phyloP scores from a whole-genome alignment of 768 basidiomycete species.

The Collybiopsis luxurians region DNA sequence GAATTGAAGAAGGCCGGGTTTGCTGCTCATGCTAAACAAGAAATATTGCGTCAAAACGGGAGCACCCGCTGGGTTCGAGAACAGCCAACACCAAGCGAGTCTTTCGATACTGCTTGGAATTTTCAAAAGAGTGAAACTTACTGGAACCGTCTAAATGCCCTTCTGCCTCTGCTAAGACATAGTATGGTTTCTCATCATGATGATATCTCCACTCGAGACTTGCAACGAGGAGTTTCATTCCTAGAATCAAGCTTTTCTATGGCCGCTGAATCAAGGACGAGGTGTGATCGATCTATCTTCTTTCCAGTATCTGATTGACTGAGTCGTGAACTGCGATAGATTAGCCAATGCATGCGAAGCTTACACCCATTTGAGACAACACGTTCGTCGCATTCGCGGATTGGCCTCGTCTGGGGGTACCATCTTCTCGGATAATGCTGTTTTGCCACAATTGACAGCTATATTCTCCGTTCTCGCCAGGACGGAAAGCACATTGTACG shows the following conservation, averaged over 20 bases:
- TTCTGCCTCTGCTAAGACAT: conserved; percentile 64
- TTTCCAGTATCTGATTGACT: background rate
- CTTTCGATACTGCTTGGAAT: conserved; percentile 13
- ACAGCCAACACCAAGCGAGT: conserved; percentile 43
- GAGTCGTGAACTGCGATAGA: conserved; percentile 17
- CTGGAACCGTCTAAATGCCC: conserved; percentile 58
- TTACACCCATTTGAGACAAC: conserved; percentile 22
- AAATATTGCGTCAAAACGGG: conserved; percentile 53
- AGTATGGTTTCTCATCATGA: conserved; percentile 68
- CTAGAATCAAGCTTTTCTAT: conserved; percentile 77
- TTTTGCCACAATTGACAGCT: background rate
- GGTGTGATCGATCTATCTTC: conserved; percentile 43
- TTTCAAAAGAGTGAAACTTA: conserved; percentile 52
- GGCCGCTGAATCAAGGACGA: conserved; percentile 57
- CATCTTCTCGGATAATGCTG: conserved; percentile 8
- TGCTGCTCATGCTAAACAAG: conserved; percentile 66
- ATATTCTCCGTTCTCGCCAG: conserved; percentile 7
- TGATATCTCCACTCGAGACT: conserved; percentile 84
- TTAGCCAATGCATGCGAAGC: conserved; percentile 24
- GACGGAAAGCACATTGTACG: conserved; percentile 19
- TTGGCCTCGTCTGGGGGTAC: conserved; percentile 17
- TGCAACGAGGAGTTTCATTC: conserved; percentile 74
- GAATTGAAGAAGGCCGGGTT: conserved; percentile 82
- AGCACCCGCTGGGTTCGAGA: conserved; percentile 64
- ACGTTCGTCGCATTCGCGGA: conserved; percentile 27